Evolutionary conservation across 228 moss, liverwort and hornwort genomes (phyloP).

Genomic region (Sphagnum magellanicum): DNA sequence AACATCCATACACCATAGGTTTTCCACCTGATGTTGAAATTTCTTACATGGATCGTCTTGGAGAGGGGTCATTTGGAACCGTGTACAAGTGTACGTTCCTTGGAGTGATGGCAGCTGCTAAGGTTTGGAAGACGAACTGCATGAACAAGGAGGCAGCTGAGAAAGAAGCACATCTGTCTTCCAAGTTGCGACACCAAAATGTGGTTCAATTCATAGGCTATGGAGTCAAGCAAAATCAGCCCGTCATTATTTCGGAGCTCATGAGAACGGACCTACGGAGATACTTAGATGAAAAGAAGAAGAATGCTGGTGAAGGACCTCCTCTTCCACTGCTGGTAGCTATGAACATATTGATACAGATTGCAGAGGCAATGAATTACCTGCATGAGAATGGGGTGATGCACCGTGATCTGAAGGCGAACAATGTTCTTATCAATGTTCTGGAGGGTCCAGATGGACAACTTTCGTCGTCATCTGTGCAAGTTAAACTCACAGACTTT

Average conservation of each 20-base stretch:
- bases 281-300: constrained; percentile 16
- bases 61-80: constrained; percentile 25
- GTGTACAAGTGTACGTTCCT: constrained; percentile 44
- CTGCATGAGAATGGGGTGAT: constrained; percentile 33
- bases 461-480: constrained; percentile 26
- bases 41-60: background rate
- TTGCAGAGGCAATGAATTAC: constrained; percentile 40
- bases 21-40: too few relatives aligned
- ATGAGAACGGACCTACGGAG: constrained; percentile 18
- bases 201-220: constrained; percentile 44
- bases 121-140: constrained; percentile 14
- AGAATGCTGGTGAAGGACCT: constrained; percentile 2
- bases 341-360: constrained; percentile 27
- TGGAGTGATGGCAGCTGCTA: constrained; percentile 28
- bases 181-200: constrained; percentile 24
- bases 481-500: constrained; percentile 34
- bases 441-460: constrained; percentile 4
- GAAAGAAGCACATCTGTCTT: constrained; percentile 17
- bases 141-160: constrained; percentile 19
- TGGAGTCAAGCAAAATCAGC: constrained; percentile 14
- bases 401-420: constrained; percentile 31
- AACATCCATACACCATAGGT: too few relatives aligned
- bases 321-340: constrained; percentile 33
- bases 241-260: constrained; percentile 28
- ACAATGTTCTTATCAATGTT: constrained; percentile 23